phyloP scores from a whole-genome alignment of 768 basidiomycete species.

The Tricholoma hemisulphureum region DNA sequence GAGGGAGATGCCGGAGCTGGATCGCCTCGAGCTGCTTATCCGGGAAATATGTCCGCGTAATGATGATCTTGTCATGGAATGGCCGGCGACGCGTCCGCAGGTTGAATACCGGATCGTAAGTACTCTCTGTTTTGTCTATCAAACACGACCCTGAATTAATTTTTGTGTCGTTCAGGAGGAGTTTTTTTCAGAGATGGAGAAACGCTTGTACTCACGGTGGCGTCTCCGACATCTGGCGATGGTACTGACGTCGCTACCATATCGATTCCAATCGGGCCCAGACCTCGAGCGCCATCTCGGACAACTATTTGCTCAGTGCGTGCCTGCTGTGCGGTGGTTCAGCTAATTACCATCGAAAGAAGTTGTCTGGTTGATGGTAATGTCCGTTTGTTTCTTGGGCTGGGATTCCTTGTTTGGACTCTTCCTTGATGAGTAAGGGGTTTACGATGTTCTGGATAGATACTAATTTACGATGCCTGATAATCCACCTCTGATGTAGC shows the following conservation, averaged over 20 bases:
- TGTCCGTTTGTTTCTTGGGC: background rate
- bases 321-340: slow-evolving; percentile 24
- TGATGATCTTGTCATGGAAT: slow-evolving; percentile 15
- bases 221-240: slow-evolving; percentile 32
- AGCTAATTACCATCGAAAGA: background rate
- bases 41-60: slow-evolving; percentile 35
- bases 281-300: slow-evolving; percentile 22
- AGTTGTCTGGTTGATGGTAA: background rate
- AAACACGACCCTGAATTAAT: too few relatives aligned
- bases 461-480: background rate
- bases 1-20: slow-evolving; percentile 32
- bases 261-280: slow-evolving; percentile 27
- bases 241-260: slow-evolving; percentile 31
- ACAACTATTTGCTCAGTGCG: slow-evolving; percentile 31
- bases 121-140: background rate
- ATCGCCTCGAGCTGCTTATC: slow-evolving; percentile 38
- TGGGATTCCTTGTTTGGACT: background rate
- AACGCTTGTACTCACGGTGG: slow-evolving; percentile 31
- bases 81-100: slow-evolving; percentile 5
- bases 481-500: background rate
- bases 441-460: background rate
- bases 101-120: slow-evolving; percentile 30
- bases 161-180: slow-evolving; percentile 22
- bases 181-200: slow-evolving; percentile 37
- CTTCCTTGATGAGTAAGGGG: background rate